A percentile compares a stretch with the other conserved stretches of the same genome.
These are phyloP conservation scores for Dissophora globulifera DNA, from an alignment of 192 early-diverging fungal genomes.

Conservation along the genomic window DNA sequence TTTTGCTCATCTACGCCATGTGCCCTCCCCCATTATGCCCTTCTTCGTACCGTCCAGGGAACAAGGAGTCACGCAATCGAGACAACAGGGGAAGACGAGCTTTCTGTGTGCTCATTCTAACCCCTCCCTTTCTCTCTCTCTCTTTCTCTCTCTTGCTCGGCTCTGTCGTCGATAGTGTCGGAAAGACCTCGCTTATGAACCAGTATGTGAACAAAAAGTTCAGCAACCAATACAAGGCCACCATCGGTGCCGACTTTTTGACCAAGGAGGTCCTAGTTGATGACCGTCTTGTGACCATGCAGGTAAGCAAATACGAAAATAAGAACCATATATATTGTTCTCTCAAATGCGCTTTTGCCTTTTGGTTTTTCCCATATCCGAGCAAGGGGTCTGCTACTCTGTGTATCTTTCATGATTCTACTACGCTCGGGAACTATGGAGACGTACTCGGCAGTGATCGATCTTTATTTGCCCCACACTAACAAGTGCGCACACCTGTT, in stretches of 20 bases:
- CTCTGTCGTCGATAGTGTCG: conserved; percentile 70
- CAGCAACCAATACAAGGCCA: conserved; percentile 98
- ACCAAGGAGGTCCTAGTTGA: conserved; percentile 97
- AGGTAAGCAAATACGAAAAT: conserved; percentile 61
- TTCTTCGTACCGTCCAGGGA: background rate
- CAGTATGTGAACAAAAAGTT: conserved; percentile 99
- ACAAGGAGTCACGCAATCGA: too few species aligned
- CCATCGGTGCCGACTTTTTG: conserved; percentile 99
- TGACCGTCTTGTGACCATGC: conserved; percentile 93
- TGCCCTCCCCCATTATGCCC: background rate
- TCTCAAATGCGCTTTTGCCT: background rate
- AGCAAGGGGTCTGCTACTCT: too few species aligned
- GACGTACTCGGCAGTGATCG: too few species aligned
- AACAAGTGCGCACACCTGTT: too few species aligned
- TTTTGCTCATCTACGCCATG: conserved; percentile 2
- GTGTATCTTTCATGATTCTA: too few species aligned
- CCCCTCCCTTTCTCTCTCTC: background rate
- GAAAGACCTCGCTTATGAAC: conserved; percentile 99
- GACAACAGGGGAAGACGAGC: too few species aligned
- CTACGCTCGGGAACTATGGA: too few species aligned
- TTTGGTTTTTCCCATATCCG: background rate
- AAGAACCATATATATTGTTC: conserved; percentile 2
- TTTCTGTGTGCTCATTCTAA: background rate
- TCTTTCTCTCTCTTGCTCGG: too few species aligned
- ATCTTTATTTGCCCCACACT: too few species aligned